phyloP scores from a whole-genome alignment of 371 early-diverging fungal genomes.

The Apophysomyces variabilis region DNA sequence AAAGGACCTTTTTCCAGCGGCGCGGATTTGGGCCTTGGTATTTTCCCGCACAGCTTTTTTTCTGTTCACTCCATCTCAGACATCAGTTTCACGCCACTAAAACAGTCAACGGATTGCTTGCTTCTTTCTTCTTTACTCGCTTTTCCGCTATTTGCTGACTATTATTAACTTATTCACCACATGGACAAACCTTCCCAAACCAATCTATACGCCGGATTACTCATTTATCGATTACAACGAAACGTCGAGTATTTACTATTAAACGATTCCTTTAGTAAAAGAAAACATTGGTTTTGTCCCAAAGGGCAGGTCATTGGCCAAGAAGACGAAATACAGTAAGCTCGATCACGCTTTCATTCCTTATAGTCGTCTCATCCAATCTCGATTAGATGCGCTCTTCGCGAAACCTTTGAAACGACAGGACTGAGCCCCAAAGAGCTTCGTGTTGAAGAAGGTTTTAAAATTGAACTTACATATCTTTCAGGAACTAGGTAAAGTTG shows the following conservation, averaged over 20 bases:
- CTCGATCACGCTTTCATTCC: not conserved
- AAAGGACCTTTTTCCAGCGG: not conserved
- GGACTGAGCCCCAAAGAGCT: slow-evolving; percentile 76
- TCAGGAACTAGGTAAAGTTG: slow-evolving; percentile 67
- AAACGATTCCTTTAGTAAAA: slow-evolving; percentile 82
- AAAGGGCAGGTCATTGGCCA: slow-evolving; percentile 79
- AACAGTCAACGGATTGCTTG: slow-evolving; percentile 8
- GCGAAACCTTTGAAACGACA: slow-evolving; percentile 77
- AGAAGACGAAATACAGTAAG: slow-evolving; percentile 86
- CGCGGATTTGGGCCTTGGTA: too few species aligned
- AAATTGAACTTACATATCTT: slow-evolving; percentile 81
- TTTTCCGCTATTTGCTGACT: slow-evolving; percentile 2
- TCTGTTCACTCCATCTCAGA: not conserved
- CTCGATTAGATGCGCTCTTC: slow-evolving; percentile 72
- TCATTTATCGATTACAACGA: slow-evolving; percentile 77
- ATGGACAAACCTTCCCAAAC: slow-evolving; percentile 51
- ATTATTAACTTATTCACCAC: slow-evolving; percentile 19
- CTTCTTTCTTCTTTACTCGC: not conserved
- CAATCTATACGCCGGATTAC: slow-evolving; percentile 66
- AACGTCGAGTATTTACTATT: slow-evolving; percentile 83
- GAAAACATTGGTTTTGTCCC: slow-evolving; percentile 86
- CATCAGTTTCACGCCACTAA: not conserved
- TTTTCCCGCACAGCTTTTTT: not conserved
- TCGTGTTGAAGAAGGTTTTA: slow-evolving; percentile 74
- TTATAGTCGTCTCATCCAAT: not conserved